Base-by-base conservation (phyloP, 1,139 yeast species). In the Taphrina communis region DNA sequence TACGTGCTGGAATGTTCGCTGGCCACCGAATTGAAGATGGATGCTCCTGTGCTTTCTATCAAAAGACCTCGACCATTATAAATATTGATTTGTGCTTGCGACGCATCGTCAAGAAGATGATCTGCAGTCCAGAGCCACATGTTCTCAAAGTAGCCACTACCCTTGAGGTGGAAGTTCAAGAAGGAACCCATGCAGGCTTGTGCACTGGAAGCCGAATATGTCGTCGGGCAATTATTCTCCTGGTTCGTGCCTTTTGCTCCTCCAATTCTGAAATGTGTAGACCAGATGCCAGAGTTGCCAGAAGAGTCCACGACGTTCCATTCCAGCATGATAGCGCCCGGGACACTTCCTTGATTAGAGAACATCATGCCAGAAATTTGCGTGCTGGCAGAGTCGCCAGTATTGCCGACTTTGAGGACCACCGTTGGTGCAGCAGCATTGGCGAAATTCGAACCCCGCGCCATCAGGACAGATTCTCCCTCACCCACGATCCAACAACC, bases 61-160 rank as follows among this genome's bases (percentile, higher is more conserved):
- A 70, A 38, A n/a, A 69, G 44, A 11, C 71, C 71, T 50, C 71
- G 66, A 21, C 70, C 71, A 17, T 65, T 68, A 55, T 60, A 60
- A 21, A 60, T 35, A 12, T 60, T 68, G 52, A 70, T 70, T 12
- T 53, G 58, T 19, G 65, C 58, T n/a, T 42, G 52, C 19, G 63
- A n/a, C 17, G 55, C 39, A 19, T 50, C 59, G 59, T 65, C 69
- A 3, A 60, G 46, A 14, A 62, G 61, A 38, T 70, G 71, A 58
- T 69, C 70, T 9, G 71, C 71, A 19, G 70, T 70, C 71, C 70
- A 68, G 19, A 66, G 63, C 71, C 71, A 70, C 69, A 70, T 65
- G 58, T 70, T 67, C 44, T 70, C 71, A 38, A 68, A 51, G 48
- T 70, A 70, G 17, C 66, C 61, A 17, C 69, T 62, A 4, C 70